These are phyloP conservation scores for Micractinium sp. DNA, from an alignment of 139 green algal genomes.

Conservation along the genomic window DNA sequence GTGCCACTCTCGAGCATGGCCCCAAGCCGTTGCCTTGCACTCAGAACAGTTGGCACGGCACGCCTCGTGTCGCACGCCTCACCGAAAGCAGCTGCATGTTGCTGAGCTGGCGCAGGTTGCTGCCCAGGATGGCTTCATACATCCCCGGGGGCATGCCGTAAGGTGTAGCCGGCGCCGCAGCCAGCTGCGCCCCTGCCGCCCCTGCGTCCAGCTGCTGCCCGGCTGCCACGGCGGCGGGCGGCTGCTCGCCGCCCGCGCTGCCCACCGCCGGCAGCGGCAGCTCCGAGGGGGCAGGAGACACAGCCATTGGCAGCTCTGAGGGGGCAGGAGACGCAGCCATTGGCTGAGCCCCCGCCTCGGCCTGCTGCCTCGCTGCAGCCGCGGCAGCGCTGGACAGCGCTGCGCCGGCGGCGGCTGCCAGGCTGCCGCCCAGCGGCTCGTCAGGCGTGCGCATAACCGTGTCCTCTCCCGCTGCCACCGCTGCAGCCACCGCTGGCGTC, in stretches of 20 bases:
- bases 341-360: not conserved
- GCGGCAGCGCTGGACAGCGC: not conserved
- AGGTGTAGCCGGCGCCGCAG: not conserved
- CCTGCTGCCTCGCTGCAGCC: not conserved
- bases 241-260: not conserved
- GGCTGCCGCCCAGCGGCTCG: not conserved
- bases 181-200: not conserved
- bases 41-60: not conserved
- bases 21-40: no score
- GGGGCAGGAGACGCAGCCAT: not conserved
- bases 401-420: not conserved
- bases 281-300: not conserved
- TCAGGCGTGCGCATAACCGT: not conserved
- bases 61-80: not conserved
- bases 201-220: not conserved
- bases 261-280: not conserved
- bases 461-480: not conserved
- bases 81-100: slow-evolving; percentile 45
- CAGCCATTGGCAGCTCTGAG: not conserved
- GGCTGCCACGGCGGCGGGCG: not conserved
- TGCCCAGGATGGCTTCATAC: slow-evolving; percentile 43
- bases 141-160: slow-evolving; percentile 54
- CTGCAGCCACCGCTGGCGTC: not conserved
- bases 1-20: no score
- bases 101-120: slow-evolving; percentile 43